Evolutionary conservation across 441 rosid genomes (phyloP).

Genomic region (Arabidopsis hybrid): DNA sequence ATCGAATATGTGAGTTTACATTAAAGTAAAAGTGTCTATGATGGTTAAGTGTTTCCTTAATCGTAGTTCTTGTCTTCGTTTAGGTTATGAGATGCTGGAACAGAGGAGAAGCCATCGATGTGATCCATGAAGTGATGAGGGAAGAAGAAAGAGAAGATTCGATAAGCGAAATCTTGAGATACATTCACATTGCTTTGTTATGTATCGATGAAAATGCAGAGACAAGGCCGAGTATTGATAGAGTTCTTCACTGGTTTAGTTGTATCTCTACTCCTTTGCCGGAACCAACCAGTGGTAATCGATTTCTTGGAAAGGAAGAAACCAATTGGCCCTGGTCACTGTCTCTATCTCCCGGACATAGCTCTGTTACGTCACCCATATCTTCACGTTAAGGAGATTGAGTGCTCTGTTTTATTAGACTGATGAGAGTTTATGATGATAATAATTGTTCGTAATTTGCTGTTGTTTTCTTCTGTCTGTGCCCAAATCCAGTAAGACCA

Average conservation of each 20-base stretch:
- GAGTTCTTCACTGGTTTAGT: slow-evolving; percentile 40
- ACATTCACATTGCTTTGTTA: slow-evolving; percentile 37
- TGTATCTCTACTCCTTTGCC: slow-evolving; percentile 10
- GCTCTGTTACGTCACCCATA: neutral
- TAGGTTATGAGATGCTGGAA: slow-evolving; percentile 34
- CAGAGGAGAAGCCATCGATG: slow-evolving; percentile 34
- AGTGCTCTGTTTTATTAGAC: neutral
- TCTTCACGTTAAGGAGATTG: neutral
- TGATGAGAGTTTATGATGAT: neutral
- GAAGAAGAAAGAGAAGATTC: slow-evolving; percentile 17
- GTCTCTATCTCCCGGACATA: neutral
- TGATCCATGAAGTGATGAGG: slow-evolving; percentile 36
- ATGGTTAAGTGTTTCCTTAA: neutral
- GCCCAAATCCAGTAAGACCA: neutral
- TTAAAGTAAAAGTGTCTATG: neutral
- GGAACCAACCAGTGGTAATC: neutral
- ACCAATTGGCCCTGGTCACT: neutral
- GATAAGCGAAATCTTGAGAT: slow-evolving; percentile 36
- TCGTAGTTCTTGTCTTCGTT: neutral
- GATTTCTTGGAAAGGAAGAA: neutral
- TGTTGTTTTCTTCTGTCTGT: neutral
- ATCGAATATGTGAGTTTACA: slow-evolving; percentile 18
- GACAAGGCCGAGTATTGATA: slow-evolving; percentile 36
- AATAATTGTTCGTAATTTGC: neutral
- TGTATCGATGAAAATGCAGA: slow-evolving; percentile 25